These are phyloP conservation scores for Capsicum pubescens DNA, from an alignment of 257 asterid genomes.

Conservation along the genomic window DNA sequence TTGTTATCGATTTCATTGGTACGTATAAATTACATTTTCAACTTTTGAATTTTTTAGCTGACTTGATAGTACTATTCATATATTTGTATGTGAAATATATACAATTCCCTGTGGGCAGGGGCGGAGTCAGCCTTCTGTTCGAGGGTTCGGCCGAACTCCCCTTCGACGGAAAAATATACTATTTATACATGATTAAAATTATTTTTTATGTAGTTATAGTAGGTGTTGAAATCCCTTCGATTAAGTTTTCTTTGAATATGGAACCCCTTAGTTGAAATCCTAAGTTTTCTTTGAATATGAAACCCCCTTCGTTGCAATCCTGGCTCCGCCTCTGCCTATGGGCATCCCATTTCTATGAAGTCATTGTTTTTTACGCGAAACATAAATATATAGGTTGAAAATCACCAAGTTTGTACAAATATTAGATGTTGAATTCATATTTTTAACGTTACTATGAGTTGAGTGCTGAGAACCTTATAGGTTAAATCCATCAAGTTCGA, in stretches of 20 bases:
- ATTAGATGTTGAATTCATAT: background rate
- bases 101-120: background rate
- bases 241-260: no score
- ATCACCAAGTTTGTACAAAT: background rate
- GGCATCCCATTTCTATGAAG: background rate
- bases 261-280: no score
- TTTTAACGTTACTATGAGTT: background rate
- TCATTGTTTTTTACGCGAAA: background rate
- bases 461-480: background rate
- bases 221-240: no score
- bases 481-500: background rate
- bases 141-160: no score
- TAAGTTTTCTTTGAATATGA: no score
- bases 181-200: no score
- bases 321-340: no score
- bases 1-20: constrained; percentile 29
- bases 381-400: background rate
- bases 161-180: no score
- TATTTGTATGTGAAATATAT: background rate
- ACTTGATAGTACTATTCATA: background rate
- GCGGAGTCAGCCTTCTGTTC: no score
- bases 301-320: no score
- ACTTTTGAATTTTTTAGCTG: background rate
- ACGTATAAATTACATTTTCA: background rate
- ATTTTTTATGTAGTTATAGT: no score